Evolutionary conservation across 2,329 filamentous ascomycete genomes (phyloP).

Genomic region (Monosporascus sp.): DNA sequence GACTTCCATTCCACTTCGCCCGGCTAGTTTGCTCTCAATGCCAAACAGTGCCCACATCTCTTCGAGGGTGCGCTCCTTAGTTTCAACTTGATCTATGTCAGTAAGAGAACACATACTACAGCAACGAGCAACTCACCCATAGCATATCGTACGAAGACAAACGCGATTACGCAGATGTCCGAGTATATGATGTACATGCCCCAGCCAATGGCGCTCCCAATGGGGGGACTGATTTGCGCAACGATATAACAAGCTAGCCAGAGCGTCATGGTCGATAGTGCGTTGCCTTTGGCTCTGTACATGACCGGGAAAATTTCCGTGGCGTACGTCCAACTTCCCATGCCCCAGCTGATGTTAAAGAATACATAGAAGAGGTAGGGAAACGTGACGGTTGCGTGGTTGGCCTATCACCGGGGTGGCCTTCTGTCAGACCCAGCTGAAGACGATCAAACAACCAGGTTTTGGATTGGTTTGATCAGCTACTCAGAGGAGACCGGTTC

Average conservation of each 20-base stretch:
- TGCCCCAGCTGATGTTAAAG: conserved; percentile 21
- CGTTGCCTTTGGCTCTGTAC: conserved; percentile 18
- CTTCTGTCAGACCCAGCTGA: too few relatives aligned
- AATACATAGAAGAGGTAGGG: conserved; percentile 18
- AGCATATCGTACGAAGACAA: conserved; percentile 21
- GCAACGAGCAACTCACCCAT: conserved; percentile 7
- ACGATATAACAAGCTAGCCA: conserved; percentile 22
- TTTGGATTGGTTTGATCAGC: too few relatives aligned
- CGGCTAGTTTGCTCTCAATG: conserved; percentile 10
- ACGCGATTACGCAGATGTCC: conserved; percentile 19
- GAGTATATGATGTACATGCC: conserved; percentile 21
- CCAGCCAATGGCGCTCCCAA: conserved; percentile 18
- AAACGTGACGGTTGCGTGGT: conserved; percentile 18
- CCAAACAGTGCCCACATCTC: conserved; percentile 15
- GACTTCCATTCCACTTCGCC: conserved; percentile 4
- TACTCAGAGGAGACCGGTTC: too few relatives aligned
- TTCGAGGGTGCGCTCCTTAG: conserved; percentile 14
- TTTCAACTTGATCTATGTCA: conserved; percentile 11
- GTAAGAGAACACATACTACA: not conserved
- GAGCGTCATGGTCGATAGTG: conserved; percentile 20
- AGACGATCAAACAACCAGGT: too few relatives aligned
- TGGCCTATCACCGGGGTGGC: conserved; percentile 9
- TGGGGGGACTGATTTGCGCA: conserved; percentile 16
- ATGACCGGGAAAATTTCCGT: conserved; percentile 20
- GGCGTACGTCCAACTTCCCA: conserved; percentile 20